Evolutionary conservation across 139 green algal genomes (phyloP).

Genomic region (Coelastrella sp.): DNA sequence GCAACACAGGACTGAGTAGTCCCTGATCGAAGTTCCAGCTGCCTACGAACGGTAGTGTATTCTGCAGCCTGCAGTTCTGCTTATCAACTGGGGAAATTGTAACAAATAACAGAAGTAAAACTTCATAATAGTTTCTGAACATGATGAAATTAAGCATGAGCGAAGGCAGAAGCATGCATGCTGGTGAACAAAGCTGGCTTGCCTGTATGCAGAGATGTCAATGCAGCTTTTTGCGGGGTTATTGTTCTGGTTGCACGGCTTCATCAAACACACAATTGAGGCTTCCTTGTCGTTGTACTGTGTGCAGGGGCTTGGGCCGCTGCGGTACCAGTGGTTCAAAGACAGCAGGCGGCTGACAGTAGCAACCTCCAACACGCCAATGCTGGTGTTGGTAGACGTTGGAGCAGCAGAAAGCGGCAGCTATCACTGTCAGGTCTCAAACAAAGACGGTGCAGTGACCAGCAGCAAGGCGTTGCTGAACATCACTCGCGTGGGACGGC

Average conservation of each 20-base stretch:
- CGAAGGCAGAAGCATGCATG: too few species aligned
- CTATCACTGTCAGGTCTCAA: conserved; percentile 62
- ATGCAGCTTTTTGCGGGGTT: too few species aligned
- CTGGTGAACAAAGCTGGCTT: too few species aligned
- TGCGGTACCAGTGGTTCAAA: conserved; percentile 75
- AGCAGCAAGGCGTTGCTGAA: conserved; percentile 57
- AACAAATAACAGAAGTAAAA: too few species aligned
- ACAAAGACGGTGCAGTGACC: conserved; percentile 62
- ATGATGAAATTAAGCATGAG: too few species aligned
- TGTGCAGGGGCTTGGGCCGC: conserved; percentile 58
- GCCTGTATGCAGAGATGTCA: too few species aligned
- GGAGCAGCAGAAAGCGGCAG: conserved; percentile 45
- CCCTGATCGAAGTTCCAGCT: too few species aligned
- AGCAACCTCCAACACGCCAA: conserved; percentile 56
- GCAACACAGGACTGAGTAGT: neutral
- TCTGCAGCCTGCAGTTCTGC: too few species aligned
- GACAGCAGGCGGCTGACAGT: conserved; percentile 58
- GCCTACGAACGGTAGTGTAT: too few species aligned
- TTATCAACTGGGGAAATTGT: too few species aligned
- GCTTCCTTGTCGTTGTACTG: neutral
- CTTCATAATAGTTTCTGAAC: too few species aligned
- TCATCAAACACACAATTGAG: too few species aligned
- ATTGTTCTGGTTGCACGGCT: neutral
- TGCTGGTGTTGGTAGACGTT: conserved; percentile 66
- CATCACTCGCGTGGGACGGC: conserved; percentile 49